phyloP scores from a whole-genome alignment of 495 filamentous ascomycete genomes.

The Staphylotrichum longicolle region DNA sequence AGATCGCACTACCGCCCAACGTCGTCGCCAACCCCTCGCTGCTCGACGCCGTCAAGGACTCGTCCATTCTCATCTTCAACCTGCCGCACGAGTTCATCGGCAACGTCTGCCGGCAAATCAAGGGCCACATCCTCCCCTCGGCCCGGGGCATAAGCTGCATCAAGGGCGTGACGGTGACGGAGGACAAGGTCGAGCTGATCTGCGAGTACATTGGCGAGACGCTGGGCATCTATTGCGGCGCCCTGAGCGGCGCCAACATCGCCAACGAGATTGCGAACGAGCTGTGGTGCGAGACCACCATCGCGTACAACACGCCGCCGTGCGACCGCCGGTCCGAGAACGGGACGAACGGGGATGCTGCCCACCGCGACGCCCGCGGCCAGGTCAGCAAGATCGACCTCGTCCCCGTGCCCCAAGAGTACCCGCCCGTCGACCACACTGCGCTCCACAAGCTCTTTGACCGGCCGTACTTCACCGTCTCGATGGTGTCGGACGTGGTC shows the following conservation, averaged over 20 bases:
- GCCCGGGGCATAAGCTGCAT: slow-evolving; percentile 96
- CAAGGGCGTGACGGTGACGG: slow-evolving; percentile 91
- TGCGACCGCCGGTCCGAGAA: slow-evolving; percentile 52
- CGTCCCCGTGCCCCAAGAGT: slow-evolving; percentile 69
- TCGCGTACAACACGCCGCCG: slow-evolving; percentile 92
- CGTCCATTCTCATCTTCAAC: slow-evolving; percentile 92
- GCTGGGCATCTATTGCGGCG: slow-evolving; percentile 94
- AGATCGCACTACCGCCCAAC: slow-evolving; percentile 78
- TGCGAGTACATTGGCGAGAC: slow-evolving; percentile 89
- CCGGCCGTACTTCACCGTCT: slow-evolving; percentile 95
- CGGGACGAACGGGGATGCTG: slow-evolving; percentile 43
- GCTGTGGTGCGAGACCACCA: slow-evolving; percentile 94
- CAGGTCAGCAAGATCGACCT: slow-evolving; percentile 63
- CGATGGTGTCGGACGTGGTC: slow-evolving; percentile 86
- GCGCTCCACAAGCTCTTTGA: slow-evolving; percentile 84
- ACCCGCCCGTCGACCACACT: slow-evolving; percentile 77
- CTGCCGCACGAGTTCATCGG: slow-evolving; percentile 97
- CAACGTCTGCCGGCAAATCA: slow-evolving; percentile 77
- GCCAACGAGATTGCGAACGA: slow-evolving; percentile 91
- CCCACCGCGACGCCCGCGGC: slow-evolving; percentile 64
- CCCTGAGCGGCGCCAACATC: slow-evolving; percentile 94
- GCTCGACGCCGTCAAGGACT: slow-evolving; percentile 72
- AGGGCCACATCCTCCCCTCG: slow-evolving; percentile 85
- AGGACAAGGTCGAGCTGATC: slow-evolving; percentile 79
- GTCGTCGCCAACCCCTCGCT: slow-evolving; percentile 87